A percentile compares a stretch with the other conserved stretches of the same genome.
Conservation (phyloP, 2,329 filamentous ascomycete genomes). For the Paecilomyces sp. region DNA sequence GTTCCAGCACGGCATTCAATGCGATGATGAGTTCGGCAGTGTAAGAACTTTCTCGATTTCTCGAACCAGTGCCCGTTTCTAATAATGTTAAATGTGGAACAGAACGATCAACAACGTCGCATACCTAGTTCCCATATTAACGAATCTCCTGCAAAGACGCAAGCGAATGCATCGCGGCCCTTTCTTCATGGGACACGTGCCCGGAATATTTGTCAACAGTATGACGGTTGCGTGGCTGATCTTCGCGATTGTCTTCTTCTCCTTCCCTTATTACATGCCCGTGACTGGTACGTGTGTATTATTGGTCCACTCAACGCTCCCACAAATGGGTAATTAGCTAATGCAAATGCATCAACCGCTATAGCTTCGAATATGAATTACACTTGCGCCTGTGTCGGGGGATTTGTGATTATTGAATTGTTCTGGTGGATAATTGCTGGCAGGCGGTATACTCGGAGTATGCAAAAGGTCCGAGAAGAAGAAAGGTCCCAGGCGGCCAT, state of each 20-base stretch:
- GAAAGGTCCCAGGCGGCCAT: background rate
- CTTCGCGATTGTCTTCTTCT: constrained; percentile 46
- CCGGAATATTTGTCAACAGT: constrained; percentile 38
- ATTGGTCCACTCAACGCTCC: too few relatives aligned
- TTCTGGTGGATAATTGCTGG: background rate
- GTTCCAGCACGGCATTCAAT: constrained; percentile 59
- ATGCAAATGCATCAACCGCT: too few relatives aligned
- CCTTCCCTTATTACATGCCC: constrained; percentile 34
- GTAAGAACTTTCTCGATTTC: constrained; percentile 1
- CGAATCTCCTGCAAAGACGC: constrained; percentile 40
- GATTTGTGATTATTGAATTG: background rate
- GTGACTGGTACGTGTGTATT: constrained; percentile 1
- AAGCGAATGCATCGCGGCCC: constrained; percentile 37
- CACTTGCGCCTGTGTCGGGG: background rate
- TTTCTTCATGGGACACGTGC: constrained; percentile 36
- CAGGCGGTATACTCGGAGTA: background rate
- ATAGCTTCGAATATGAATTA: background rate
- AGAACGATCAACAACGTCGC: constrained; percentile 42
- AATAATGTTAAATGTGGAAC: background rate
- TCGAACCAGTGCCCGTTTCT: too few relatives aligned
- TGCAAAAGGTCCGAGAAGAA: background rate
- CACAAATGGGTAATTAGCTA: background rate
- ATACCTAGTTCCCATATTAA: constrained; percentile 40
- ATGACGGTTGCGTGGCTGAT: constrained; percentile 41
- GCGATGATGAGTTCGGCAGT: constrained; percentile 34